Conservation (phyloP, 2,329 filamentous ascomycete genomes). For the Calonectria montana region DNA sequence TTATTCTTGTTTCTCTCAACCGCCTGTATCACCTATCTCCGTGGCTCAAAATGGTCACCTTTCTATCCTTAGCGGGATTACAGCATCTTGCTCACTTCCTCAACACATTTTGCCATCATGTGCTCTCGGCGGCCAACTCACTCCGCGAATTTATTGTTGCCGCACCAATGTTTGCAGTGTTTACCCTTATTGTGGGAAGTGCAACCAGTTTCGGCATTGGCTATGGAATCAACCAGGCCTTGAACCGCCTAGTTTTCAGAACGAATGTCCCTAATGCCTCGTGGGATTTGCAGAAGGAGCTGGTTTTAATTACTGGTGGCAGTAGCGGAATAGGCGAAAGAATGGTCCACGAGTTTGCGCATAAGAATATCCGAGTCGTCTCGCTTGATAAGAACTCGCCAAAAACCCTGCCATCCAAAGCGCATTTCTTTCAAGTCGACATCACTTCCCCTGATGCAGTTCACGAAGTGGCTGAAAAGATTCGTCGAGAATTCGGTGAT, state of each 20-base stretch:
- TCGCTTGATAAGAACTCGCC: conserved; percentile 18
- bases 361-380: conserved; percentile 15
- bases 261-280: background rate
- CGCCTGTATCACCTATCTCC: too few species aligned
- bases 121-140: background rate
- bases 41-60: background rate
- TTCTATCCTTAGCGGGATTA: background rate
- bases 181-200: background rate
- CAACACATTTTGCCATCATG: background rate
- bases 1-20: too few species aligned
- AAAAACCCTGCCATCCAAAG: background rate
- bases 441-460: conserved; percentile 19
- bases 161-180: background rate
- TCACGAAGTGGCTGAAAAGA: conserved; percentile 5
- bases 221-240: background rate
- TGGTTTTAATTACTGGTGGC: conserved; percentile 19
- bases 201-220: background rate
- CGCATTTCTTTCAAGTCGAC: conserved; percentile 22
- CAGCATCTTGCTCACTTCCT: background rate
- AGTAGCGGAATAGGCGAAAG: conserved; percentile 20
- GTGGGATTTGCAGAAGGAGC: conserved; percentile 15
- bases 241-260: background rate
- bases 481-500: conserved; percentile 22
- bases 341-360: conserved; percentile 14
- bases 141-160: background rate